These are phyloP conservation scores for Ophiocordyceps camponoti-leonardi DNA, from an alignment of 2,329 filamentous ascomycete genomes.

Conservation along the genomic window DNA sequence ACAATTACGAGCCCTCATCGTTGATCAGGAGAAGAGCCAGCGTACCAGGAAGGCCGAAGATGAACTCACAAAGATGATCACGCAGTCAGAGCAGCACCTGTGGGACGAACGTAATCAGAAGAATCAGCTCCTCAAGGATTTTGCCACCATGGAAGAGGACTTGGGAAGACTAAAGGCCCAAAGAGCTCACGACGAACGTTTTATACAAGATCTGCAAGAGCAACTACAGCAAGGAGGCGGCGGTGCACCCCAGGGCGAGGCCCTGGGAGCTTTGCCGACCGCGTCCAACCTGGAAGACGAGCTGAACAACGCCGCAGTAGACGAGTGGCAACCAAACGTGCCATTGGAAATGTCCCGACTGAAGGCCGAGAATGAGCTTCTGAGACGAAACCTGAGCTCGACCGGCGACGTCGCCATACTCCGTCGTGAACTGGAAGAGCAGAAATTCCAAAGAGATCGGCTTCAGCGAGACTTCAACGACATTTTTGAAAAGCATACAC, in stretches of 20 bases:
- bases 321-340: slow-evolving; percentile 20
- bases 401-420: slow-evolving; percentile 36
- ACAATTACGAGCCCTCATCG: slow-evolving; percentile 21
- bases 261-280: slow-evolving; percentile 4
- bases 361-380: slow-evolving; percentile 42
- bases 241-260: slow-evolving; percentile 6
- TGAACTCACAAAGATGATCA: slow-evolving; percentile 22
- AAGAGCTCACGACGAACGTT: slow-evolving; percentile 30
- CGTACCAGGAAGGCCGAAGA: slow-evolving; percentile 19
- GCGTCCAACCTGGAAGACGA: slow-evolving; percentile 40
- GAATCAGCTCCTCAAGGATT: slow-evolving; percentile 26
- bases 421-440: slow-evolving; percentile 37
- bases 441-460: slow-evolving; percentile 29
- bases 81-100: slow-evolving; percentile 22
- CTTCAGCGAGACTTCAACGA: slow-evolving; percentile 38
- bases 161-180: slow-evolving; percentile 29
- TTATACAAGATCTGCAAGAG: slow-evolving; percentile 42
- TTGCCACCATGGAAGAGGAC: slow-evolving; percentile 26
- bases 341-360: slow-evolving; percentile 38
- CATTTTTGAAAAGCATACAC: slow-evolving; percentile 38
- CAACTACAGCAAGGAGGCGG: slow-evolving; percentile 26
- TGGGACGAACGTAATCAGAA: slow-evolving; percentile 27
- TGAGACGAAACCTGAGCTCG: slow-evolving; percentile 35
- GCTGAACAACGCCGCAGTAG: slow-evolving; percentile 29
- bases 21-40: slow-evolving; percentile 15